Evolutionary conservation across 768 basidiomycete genomes (phyloP).

Genomic region (Dentipellis sp.): DNA sequence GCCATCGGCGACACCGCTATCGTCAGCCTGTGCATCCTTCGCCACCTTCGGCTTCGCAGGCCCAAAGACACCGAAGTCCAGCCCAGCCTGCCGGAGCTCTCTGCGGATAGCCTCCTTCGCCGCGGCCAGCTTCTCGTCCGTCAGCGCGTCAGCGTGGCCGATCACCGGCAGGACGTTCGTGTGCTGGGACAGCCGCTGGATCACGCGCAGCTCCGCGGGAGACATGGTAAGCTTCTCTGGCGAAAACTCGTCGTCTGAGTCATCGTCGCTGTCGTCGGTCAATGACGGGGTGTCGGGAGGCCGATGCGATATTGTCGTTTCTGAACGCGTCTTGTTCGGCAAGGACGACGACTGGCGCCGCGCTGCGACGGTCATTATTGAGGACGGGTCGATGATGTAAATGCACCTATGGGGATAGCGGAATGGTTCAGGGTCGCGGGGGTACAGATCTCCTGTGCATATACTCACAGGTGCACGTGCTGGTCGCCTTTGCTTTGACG

Average conservation of each 20-base stretch:
- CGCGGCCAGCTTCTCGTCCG: constrained; percentile 61
- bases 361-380: constrained; percentile 48
- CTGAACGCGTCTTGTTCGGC: constrained; percentile 53
- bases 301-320: constrained; percentile 49
- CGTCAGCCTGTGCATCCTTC: constrained; percentile 7
- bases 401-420: constrained; percentile 47
- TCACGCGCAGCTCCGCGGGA: constrained; percentile 70
- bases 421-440: neutral
- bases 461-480: constrained; percentile 75
- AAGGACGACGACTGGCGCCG: constrained; percentile 40
- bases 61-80: constrained; percentile 74
- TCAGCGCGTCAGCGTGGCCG: constrained; percentile 73
- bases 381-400: constrained; percentile 75
- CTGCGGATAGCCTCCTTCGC: constrained; percentile 67
- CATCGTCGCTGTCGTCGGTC: constrained; percentile 32
- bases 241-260: constrained; percentile 40
- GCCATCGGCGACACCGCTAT: constrained; percentile 1
- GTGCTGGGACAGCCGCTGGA: constrained; percentile 63
- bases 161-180: constrained; percentile 79
- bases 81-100: constrained; percentile 54
- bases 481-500: constrained; percentile 84
- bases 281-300: constrained; percentile 43
- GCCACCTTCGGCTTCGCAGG: constrained; percentile 25
- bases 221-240: constrained; percentile 54
- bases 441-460: too few relatives aligned